A percentile compares a stretch with the other conserved stretches of the same genome.
These are phyloP conservation scores for Phialophora expanda DNA, from an alignment of 2,329 filamentous ascomycete genomes.

Conservation along the genomic window DNA sequence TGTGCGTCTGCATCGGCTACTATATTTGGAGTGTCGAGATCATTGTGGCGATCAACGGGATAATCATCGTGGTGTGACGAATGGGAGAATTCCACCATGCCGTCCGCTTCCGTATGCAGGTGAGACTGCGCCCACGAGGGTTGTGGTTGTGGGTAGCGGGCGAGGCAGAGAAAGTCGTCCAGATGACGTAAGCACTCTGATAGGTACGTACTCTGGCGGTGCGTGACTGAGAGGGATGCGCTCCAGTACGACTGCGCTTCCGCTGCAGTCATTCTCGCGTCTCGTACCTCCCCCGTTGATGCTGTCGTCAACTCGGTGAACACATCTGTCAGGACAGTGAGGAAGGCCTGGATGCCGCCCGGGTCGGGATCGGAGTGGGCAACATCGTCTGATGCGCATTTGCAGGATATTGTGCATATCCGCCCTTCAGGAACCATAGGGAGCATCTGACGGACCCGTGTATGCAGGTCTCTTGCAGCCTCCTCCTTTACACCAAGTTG, in stretches of 20 bases:
- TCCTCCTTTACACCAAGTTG: conserved; percentile 12
- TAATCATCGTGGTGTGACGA: conserved; percentile 19
- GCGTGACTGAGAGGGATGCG: conserved; percentile 86
- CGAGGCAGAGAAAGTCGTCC: conserved; percentile 77
- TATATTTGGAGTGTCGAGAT: conserved; percentile 27
- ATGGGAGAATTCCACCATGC: conserved; percentile 10
- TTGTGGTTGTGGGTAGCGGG: conserved; percentile 18
- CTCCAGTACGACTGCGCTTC: conserved; percentile 59
- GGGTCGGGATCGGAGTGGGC: conserved; percentile 43
- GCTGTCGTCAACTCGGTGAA: conserved; percentile 73
- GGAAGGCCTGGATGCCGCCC: conserved; percentile 71
- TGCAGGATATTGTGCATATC: conserved; percentile 75
- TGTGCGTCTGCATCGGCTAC: conserved; percentile 4
- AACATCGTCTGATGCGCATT: conserved; percentile 51
- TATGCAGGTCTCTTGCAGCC: conserved; percentile 23
- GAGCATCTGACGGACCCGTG: conserved; percentile 52
- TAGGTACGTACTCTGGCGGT: conserved; percentile 83
- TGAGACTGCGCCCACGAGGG: conserved; percentile 22
- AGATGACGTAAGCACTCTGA: conserved; percentile 73
- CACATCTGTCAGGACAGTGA: conserved; percentile 67
- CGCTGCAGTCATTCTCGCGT: conserved; percentile 44
- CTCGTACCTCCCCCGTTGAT: conserved; percentile 43
- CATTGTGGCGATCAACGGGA: conserved; percentile 34
- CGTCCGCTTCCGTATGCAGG: conserved; percentile 28
- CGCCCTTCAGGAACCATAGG: conserved; percentile 52